Base-by-base conservation (phyloP, 1,284 basidiomycete genomes). In the Rhodotorula mucilaginosa region DNA sequence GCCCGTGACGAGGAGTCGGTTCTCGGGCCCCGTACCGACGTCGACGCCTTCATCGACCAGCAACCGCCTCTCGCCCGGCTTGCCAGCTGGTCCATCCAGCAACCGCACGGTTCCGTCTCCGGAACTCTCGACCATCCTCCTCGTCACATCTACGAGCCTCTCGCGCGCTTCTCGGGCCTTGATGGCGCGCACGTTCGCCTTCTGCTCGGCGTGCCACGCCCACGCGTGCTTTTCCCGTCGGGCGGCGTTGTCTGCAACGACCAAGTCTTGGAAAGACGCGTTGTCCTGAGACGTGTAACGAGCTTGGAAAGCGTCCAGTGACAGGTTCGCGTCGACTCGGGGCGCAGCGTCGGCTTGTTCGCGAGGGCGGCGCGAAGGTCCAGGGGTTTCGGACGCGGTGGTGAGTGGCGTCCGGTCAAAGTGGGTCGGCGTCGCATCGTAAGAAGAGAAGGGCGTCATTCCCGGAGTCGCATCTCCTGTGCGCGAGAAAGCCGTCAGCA, bases 261-360 rank as follows among this genome's bases (percentile, higher is more conserved):
- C 82, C 71, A 97, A 93, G 73, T 91, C 86, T 18, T 91, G 91
- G 80, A 97, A 97, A 69, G 91, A 94, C 5, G 93, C 89, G 80
- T 97, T 97, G 81, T 97, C 94, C 80, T 97, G 93, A 0, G 92
- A 95, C 1, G 95, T 97, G 80, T 92, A 96, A 59, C 86, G 86
- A 6, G 92, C 87, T 80, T 97, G 94, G 80, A 97, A 97, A 21
- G 84, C 83, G 80, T 97, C 92, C 26, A 97, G 84, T 58, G 85
- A 87, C 76, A 94, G 82, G 63, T 84, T 79, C 5, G 68, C 58
- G 64, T 75, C 70, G 62, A 67, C 63, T 39, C 5, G 13, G 44
- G 21, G 34, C 13, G 48, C n/a, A 56, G n/a, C 34, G 3, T 26
- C n/a, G 46, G 6, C 15, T 10, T 19, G 44, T 4, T 44, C 19